Evolutionary conservation across 1,284 basidiomycete species (phyloP), one percentile per base, ranked within the genome.

Genomic region (Vanrija sp.): DNA sequence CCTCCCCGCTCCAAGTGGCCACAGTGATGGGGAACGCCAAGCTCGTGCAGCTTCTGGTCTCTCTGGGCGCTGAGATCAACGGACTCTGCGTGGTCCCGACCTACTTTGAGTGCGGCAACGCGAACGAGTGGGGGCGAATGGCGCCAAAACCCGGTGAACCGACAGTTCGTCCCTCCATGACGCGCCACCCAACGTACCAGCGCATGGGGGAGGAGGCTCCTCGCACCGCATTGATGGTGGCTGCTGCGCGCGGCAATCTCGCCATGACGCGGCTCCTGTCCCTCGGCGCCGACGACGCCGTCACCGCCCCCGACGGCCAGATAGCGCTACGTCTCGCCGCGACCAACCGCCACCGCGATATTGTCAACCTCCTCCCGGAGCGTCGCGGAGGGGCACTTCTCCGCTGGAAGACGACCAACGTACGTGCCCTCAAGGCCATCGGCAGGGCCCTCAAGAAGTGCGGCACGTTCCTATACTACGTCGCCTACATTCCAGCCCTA

Each of bases 151-250:
- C 9, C 34, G 34, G 34, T 2, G 34, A 34, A 8, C 12, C 9
- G 34, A 34, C 34, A 1, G 14, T 3, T 34, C 34, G 12, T 2
- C 9, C 21, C 21, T 23, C 21, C 5, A 2, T 34, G 9, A 8
- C 34, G 7, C 34, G 34, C 34, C 34, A 34, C 34, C 14, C 12
- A 5, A 12, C 34, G 5, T 34, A 34, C 34, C 34, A 34, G 34
- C 12, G 9, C 12, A 14, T 5, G 12, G 34, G 34, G 14, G 34
- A 34, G 14, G 34, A 34, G 12, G 34, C 34, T 2, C 23, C 46
- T 18, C 54, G 58, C 14, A 88, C 91, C 0, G 81, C 91, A 16
- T 73, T 95, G 28, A 91, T 94, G 67, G 79, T 93, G 0, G 90
- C 91, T 1, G 84, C 85, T 16, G 90, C 92, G 66, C 79, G 89